Base-by-base conservation (phyloP, 1,284 basidiomycete genomes). In the Austroboletus niveus region DNA sequence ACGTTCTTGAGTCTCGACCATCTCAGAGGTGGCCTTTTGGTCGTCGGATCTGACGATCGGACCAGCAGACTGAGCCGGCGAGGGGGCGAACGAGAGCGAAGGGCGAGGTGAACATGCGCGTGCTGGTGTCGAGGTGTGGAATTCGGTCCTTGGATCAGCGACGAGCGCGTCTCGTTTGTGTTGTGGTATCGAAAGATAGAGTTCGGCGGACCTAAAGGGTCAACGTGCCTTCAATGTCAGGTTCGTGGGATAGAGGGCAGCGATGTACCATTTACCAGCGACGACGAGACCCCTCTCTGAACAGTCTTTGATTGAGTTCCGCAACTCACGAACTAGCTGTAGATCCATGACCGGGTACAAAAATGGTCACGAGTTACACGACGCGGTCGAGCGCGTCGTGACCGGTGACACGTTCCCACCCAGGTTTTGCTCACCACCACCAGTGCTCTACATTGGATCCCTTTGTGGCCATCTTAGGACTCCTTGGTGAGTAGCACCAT, bases 211-310 rank as follows among this genome's bases (percentile, higher is more conserved):
- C 88, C 88, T 89, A 47, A 24, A 24, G 22, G 22, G 22, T 24
- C 42, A 52, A 35, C 35, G 42, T 47, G n/a, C 22, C 48, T 52
- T 63, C 42, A 57, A 51, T 51, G 57, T 54, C 27, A 55, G 45
- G 52, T 48, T 47, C 50, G 39, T 34, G 39, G 31, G 53, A 51
- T 42, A 46, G 55, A 45, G 45, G 39, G 31, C 34, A 49, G 46
- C 17, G 41, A 66, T 77, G 51, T 60, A 89, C 89, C 89, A 91
- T 75, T 89, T 90, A 41, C 86, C 79, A 43, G 87, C 85, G 31
- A 79, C 72, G 20, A 72, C 65, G 40, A 87, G 66, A 2, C 82
- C 81, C 61, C 84, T 71, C 24, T 82, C 79, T 17, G 80, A 73
- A 56, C 83, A 86, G 59, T 86, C 81, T 55, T 74, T 78, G 52